Evolutionary conservation across 1,284 basidiomycete species (phyloP).

Genomic region (Boletus calvinii): DNA sequence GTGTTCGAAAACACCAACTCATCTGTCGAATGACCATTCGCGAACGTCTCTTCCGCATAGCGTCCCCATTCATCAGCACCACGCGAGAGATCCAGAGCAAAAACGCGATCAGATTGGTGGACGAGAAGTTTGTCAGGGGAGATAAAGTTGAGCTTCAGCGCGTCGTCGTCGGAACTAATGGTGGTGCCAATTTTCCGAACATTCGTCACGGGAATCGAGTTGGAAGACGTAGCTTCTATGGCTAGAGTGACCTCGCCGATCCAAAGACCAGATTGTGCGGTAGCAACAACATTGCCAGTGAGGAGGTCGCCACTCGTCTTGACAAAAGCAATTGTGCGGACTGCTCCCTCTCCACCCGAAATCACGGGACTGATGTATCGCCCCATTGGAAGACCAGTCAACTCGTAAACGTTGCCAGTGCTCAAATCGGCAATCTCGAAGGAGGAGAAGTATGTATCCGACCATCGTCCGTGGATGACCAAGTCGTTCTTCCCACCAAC

Average conservation of each 20-base stretch:
- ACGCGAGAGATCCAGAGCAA: constrained; percentile 52
- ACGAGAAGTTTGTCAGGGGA: constrained; percentile 51
- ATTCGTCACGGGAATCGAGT: constrained; percentile 39
- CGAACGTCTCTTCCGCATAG: constrained; percentile 49
- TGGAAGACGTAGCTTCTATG: constrained; percentile 17
- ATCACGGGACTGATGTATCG: constrained; percentile 61
- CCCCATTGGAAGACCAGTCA: constrained; percentile 58
- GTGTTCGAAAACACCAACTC: constrained; percentile 49
- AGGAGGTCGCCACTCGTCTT: constrained; percentile 58
- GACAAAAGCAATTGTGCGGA: constrained; percentile 60
- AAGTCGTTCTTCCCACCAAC: constrained; percentile 49
- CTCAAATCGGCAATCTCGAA: constrained; percentile 62
- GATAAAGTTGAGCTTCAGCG: constrained; percentile 52
- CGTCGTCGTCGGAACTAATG: constrained; percentile 37
- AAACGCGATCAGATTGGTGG: constrained; percentile 51
- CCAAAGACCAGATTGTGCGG: constrained; percentile 60
- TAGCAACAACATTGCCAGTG: constrained; percentile 64
- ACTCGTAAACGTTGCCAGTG: constrained; percentile 44
- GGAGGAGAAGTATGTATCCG: constrained; percentile 57
- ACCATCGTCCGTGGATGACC: constrained; percentile 67
- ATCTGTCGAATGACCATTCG: constrained; percentile 52
- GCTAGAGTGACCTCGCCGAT: constrained; percentile 58
- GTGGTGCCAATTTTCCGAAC: constrained; percentile 46
- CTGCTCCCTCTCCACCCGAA: constrained; percentile 39
- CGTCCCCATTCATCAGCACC: constrained; percentile 48